Evolutionary conservation across 202 grass and related monocot genomes (phyloP), one percentile per base, ranked within the genome.

Genomic region (Bolboschoenoplectus hybrid): DNA sequence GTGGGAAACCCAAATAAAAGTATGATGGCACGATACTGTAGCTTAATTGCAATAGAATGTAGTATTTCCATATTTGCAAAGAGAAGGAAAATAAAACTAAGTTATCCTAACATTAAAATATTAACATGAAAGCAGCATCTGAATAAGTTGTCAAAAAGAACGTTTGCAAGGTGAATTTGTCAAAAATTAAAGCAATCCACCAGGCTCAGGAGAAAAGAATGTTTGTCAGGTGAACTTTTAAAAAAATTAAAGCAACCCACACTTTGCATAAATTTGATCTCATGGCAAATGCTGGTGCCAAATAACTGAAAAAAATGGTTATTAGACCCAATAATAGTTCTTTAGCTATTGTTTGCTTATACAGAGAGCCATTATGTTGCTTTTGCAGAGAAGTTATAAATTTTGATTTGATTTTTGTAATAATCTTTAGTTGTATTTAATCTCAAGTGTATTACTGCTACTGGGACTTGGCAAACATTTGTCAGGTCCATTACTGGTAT

Each of bases 1-100:
- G 82, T 98, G 91, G 89, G 91, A 76, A 47, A 84, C 84, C 62
- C 89, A 93, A 89, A 89, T 93, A 89, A 89, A 90, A 91, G 95
- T 98, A 92, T 53, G 50, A 79, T 63, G 68, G 63, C 53, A 32
- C 14, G 10, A 79, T 60, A 79, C 34, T 79, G 34, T 53, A 53
- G 32, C 72, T 55, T 12, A 41, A 58, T 79, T 79, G 52, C 26
- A 41, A 79, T 79, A 60, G 34, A 41, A 60, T 32, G 10, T 77
- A 76, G 14, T 51, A 57, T 77, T 47, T 74, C 19, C 71, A 74
- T 34, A 12, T 12, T 74, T 74, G n/a, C 4, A 49, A 26, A 72
- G 41, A 43, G 17, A 47, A 20, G 9, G 40, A 72, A 72, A 41
- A 45, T 1, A 71, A 45, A 17, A 19, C 16, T 20, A 20, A 7